phyloP scores from a whole-genome alignment of 2,329 filamentous ascomycete genomes.

The Aspergillus sp. region DNA sequence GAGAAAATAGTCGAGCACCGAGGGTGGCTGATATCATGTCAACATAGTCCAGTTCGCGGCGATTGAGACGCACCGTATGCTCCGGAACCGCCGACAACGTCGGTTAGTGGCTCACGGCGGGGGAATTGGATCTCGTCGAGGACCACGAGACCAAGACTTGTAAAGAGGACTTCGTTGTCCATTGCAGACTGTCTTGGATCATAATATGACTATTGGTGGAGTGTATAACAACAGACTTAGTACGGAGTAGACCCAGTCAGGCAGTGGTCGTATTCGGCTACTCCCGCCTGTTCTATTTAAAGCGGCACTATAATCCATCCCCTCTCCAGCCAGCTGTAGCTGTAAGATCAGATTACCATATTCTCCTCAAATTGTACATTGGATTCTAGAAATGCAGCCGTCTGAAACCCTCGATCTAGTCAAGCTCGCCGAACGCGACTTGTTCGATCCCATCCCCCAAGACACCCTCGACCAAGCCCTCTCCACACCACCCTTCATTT shows the following conservation, averaged over 20 bases:
- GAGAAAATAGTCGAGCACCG: conserved; percentile 26
- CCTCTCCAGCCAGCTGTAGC: too few relatives aligned
- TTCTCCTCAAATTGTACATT: too few relatives aligned
- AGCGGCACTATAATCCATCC: too few relatives aligned
- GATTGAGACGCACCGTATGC: conserved; percentile 22
- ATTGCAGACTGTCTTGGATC: not conserved
- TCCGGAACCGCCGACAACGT: conserved; percentile 35
- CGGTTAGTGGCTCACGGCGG: conserved; percentile 17
- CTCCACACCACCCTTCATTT: conserved; percentile 23
- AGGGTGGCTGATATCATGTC: conserved; percentile 18
- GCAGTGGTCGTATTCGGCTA: too few relatives aligned
- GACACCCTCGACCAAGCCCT: conserved; percentile 5
- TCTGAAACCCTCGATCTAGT: not conserved
- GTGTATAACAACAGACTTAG: too few relatives aligned
- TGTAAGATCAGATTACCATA: too few relatives aligned
- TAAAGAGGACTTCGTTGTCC: conserved; percentile 20
- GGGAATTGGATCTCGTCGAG: conserved; percentile 36
- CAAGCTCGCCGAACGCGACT: not conserved
- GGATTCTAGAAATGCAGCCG: not conserved
- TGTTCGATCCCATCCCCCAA: not conserved
- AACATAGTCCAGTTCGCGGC: not conserved
- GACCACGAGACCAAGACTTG: conserved; percentile 34
- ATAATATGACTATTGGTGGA: too few relatives aligned
- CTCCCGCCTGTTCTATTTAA: too few relatives aligned
- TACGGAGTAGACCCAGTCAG: too few relatives aligned